A percentile compares a stretch with the other conserved stretches of the same genome.
Evolutionary conservation across 257 asterid species (phyloP).

Genomic region (Echium plantagineum): DNA sequence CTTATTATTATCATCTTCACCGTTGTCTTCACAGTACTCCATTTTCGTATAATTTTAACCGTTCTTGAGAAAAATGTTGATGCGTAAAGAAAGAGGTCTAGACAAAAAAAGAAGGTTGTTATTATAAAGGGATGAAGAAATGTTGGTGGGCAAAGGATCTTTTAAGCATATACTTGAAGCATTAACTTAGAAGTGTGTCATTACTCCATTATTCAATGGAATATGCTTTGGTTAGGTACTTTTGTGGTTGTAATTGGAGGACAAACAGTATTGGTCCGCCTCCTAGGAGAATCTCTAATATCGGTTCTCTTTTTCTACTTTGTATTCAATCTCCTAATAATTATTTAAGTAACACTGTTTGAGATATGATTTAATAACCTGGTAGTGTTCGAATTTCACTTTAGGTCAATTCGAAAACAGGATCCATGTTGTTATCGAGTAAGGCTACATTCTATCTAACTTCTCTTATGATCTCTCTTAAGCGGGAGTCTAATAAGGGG

Average conservation of each 20-base stretch:
- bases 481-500: too few species aligned
- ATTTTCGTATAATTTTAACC: neutral
- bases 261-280: neutral
- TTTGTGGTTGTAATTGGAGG: neutral
- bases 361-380: too few species aligned
- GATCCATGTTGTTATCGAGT: too few species aligned
- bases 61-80: neutral
- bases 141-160: conserved; percentile 33
- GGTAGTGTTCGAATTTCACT: too few species aligned
- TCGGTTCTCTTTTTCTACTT: too few species aligned
- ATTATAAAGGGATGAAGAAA: conserved; percentile 8
- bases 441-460: too few species aligned
- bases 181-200: conserved; percentile 14
- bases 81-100: neutral
- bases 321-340: too few species aligned
- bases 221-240: conserved; percentile 1
- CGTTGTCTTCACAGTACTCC: conserved; percentile 1
- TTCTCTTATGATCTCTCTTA: too few species aligned
- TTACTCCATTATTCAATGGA: conserved; percentile 11
- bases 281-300: too few species aligned
- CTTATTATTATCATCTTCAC: neutral
- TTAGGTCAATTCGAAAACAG: too few species aligned
- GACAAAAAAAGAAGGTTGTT: neutral
- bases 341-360: too few species aligned
- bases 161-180: conserved; percentile 39